Evolutionary conservation across 2,329 filamentous ascomycete genomes (phyloP).

Genomic region (Magnaporthiopsis poae): DNA sequence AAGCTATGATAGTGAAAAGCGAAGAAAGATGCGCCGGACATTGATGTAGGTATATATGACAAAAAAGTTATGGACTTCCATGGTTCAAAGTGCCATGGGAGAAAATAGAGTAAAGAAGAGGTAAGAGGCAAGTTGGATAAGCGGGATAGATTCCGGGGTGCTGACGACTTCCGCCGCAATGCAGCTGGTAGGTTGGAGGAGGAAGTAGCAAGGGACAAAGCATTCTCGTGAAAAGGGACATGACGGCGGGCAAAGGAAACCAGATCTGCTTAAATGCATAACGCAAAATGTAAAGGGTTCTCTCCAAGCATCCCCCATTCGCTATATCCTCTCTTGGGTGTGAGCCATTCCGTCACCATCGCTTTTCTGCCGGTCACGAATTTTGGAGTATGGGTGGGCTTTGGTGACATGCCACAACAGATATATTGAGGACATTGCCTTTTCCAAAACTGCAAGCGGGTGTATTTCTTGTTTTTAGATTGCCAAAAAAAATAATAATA

Average conservation of each 20-base stretch:
- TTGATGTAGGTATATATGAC: neutral
- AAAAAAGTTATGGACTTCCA: neutral
- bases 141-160: neutral
- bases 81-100: neutral
- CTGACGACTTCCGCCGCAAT: neutral
- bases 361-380: neutral
- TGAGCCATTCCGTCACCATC: neutral
- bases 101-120: neutral
- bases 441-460: neutral
- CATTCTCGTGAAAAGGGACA: neutral
- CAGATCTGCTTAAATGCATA: neutral
- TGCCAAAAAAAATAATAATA: neutral
- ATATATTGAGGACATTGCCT: neutral
- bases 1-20: neutral
- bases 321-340: neutral
- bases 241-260: neutral
- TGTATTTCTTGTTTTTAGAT: neutral
- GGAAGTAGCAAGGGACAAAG: neutral
- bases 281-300: neutral
- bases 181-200: neutral
- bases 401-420: neutral
- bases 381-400: neutral
- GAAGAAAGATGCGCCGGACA: neutral
- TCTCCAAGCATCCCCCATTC: neutral
- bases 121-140: neutral